A percentile compares a stretch with the other conserved stretches of the same genome.
Evolutionary conservation across 441 rosid genomes (phyloP).

Genomic region (Omphalea diandra): DNA sequence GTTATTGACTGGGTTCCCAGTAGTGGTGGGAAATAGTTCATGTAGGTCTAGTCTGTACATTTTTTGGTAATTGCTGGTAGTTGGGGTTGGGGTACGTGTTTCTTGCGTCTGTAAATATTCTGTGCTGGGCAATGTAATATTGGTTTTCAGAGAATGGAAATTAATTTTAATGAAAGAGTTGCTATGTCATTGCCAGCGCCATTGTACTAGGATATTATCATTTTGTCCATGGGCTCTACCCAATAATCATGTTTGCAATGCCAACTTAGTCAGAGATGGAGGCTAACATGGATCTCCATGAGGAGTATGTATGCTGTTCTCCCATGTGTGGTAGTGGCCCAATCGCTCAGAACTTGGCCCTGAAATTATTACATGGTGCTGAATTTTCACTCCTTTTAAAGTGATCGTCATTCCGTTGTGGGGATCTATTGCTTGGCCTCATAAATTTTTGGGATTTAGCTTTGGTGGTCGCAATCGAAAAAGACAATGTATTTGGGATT

Average conservation of each 20-base stretch:
- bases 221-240: constrained; percentile 9
- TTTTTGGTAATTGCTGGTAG: constrained; percentile 22
- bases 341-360: neutral
- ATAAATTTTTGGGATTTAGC: too few relatives aligned
- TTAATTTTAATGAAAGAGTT: neutral
- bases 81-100: constrained; percentile 13
- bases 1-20: constrained; percentile 8
- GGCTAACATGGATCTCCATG: neutral
- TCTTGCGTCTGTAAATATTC: constrained; percentile 27
- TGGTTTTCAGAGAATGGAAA: constrained; percentile 8
- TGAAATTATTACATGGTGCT: neutral
- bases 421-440: too few relatives aligned
- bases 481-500: too few relatives aligned
- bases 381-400: neutral
- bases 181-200: constrained; percentile 10
- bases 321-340: neutral
- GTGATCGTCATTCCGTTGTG: too few relatives aligned
- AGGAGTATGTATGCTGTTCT: neutral
- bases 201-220: neutral
- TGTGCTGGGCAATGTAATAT: constrained; percentile 20
- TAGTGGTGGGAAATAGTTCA: constrained; percentile 19
- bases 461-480: too few relatives aligned
- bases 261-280: neutral
- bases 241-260: neutral
- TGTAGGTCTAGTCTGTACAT: constrained; percentile 29